Base-by-base conservation (phyloP, 2,329 filamentous ascomycete species). In the Botryotinia narcissicola region DNA sequence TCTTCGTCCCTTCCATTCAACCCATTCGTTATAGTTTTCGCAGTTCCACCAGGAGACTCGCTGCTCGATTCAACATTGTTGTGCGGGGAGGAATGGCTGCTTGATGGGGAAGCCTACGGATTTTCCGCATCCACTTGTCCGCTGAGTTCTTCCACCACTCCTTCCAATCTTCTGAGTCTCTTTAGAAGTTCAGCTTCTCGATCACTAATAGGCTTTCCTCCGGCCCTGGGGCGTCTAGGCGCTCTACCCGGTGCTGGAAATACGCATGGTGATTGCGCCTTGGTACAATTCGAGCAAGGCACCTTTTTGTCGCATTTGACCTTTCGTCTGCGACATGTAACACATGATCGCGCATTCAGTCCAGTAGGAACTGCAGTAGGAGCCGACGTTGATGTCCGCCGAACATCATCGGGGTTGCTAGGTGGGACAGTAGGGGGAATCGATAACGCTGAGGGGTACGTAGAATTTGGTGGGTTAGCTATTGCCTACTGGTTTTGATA, bases 211-310 rank as follows among this genome's bases (percentile, higher is more conserved):
- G 85, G 73, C 64, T 79, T 87, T 79, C 91, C 91, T 9, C 89
- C 88, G 63, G 91, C 87, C 79, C 91, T 92, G 44, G 86, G 84
- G 32, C 92, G 90, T 60, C 92, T 86, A 16, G 91, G 92, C 9
- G 92, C 91, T 72, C 92, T 87, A 16, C 92, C 92, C 0, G 92
- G 92, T 3, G 91, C 90, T 1, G 92, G 92, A 79, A 93, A 94
- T 67, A 93, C 84, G 81, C 92, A 94, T 77, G 91, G 88, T 73
- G 92, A 92, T 77, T 90, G 84, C 59, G 90, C 91, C 76, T 91
- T 88, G 60, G 88, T 87, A 81, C 92, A 94, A 81, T 94, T 94
- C 78, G 89, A 89, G 81, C 92, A 94, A 25, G 92, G 93, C 89
- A 78, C 88, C 86, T 84, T 66, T 64, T 94, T 94, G 84, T 94